phyloP scores from a whole-genome alignment of 305 asterid species.

The Rubia balearica region DNA sequence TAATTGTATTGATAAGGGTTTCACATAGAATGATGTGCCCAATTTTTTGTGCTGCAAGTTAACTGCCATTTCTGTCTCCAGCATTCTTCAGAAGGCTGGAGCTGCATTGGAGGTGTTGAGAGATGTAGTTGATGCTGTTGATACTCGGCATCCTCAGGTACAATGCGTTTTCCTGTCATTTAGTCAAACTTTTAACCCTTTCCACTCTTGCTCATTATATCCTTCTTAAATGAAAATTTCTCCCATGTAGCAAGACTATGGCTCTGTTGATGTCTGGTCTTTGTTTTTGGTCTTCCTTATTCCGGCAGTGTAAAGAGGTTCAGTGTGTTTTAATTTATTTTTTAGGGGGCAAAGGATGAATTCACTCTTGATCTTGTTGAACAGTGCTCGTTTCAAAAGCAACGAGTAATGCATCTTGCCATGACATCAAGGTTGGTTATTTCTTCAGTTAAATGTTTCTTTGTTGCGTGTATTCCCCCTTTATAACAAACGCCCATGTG shows the following conservation, averaged over 20 bases:
- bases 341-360: slow-evolving; percentile 89
- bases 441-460: slow-evolving; percentile 3
- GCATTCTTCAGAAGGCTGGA: slow-evolving; percentile 81
- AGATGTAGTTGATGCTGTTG: slow-evolving; percentile 76
- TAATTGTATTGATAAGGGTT: background rate
- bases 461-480: background rate
- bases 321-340: background rate
- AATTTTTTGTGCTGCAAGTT: background rate
- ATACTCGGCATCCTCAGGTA: slow-evolving; percentile 70
- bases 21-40: background rate
- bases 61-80: slow-evolving; percentile 22
- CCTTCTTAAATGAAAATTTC: background rate
- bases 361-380: slow-evolving; percentile 97
- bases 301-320: background rate
- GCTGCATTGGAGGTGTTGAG: slow-evolving; percentile 81
- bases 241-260: background rate
- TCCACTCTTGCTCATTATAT: background rate
- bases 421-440: slow-evolving; percentile 69
- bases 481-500: background rate
- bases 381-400: slow-evolving; percentile 95
- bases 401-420: slow-evolving; percentile 92
- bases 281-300: slow-evolving; percentile 7
- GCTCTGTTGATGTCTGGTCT: slow-evolving; percentile 11
- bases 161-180: background rate
- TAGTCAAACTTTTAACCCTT: background rate